Percentiles rank a stretch among this genome's conserved stretches.
These are phyloP conservation scores for Halophytophthora polymorphica DNA, from an alignment of 352 stramenopile genomes.

Conservation along the genomic window DNA sequence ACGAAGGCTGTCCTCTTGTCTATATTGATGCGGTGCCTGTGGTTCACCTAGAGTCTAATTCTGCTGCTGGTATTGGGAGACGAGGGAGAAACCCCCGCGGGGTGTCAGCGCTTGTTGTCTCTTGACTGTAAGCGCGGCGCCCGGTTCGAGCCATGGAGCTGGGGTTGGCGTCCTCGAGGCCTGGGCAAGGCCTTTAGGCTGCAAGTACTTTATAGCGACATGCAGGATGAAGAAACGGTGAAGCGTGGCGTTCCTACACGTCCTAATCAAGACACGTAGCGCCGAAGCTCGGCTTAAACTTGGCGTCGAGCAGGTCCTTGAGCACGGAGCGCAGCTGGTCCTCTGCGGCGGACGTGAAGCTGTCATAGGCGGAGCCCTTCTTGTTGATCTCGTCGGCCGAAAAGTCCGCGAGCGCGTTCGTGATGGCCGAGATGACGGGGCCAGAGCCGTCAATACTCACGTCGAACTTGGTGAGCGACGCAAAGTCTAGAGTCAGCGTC, in stretches of 20 bases:
- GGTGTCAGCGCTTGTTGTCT: too few species aligned
- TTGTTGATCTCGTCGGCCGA: conserved; percentile 49
- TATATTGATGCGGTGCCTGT: too few species aligned
- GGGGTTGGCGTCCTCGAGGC: too few species aligned
- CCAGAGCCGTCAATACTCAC: conserved; percentile 43
- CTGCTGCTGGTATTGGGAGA: too few species aligned
- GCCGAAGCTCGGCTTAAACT: conserved; percentile 41
- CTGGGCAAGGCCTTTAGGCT: too few species aligned
- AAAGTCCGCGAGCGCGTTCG: conserved; percentile 38
- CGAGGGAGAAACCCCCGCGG: too few species aligned
- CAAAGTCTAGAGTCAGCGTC: conserved; percentile 32
- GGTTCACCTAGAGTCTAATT: too few species aligned
- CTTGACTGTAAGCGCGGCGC: too few species aligned
- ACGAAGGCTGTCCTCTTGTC: too few species aligned
- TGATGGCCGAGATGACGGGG: conserved; percentile 36
- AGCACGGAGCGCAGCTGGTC: conserved; percentile 36
- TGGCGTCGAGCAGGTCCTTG: conserved; percentile 39
- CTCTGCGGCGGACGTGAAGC: conserved; percentile 30
- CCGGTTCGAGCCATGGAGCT: too few species aligned
- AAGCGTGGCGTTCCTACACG: neutral
- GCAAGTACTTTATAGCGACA: too few species aligned
- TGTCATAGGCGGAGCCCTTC: conserved; percentile 51
- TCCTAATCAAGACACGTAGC: conserved; percentile 28
- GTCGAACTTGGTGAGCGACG: conserved; percentile 38
- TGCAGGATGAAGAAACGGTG: conserved; percentile 1